Evolutionary conservation across 129 eudicot genomes (phyloP), one percentile per base, ranked within the genome.

Genomic region (Lonicera japonica): DNA sequence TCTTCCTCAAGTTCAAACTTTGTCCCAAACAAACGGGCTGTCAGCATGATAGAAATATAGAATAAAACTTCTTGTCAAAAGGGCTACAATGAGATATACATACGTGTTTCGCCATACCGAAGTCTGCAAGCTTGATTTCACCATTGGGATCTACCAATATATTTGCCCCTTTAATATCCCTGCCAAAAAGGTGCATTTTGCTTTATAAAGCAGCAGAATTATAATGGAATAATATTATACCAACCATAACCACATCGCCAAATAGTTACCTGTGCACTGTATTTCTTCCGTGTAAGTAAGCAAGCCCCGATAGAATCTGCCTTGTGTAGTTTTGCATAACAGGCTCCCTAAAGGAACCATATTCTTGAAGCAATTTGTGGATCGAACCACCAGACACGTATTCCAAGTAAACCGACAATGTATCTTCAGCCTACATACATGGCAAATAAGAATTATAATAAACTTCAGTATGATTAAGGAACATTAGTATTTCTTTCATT

Each of bases 51-150:
- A n/a, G n/a, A n/a, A n/a, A n/a, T n/a, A n/a, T n/a, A n/a, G n/a
- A 43, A 43, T 2, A 43, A 8, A 43, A 16, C 7, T 6, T 48
- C 50, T 23, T 13, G 4, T 10, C 47, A 69, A 7, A 46, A 6
- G 46, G 61, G 2, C 9, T 70, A 11, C 23, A 40, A 21, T 14
- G 22, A 38, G 52, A 43, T 43, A 41, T 8, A 67, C 66, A 59
- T 87, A 92, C 99, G 80, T 88, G 99, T 80, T 94, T 94, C 52
- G 96, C 99, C 99, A 94, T 85, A 82, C 96, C 99, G 63, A 94
- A 94, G 72, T 94, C 96, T 10, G 96, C 99, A 67, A 94, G 99
- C 79, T 88, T 94, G 64, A 94, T 77, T 79, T 80, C 99, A 41
- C 99, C 96, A 77, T 80, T 85, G 38, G 99, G 92, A 67, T 80